phyloP scores from a whole-genome alignment of 345 rosid genomes.

The Cardamine resedifolia region DNA sequence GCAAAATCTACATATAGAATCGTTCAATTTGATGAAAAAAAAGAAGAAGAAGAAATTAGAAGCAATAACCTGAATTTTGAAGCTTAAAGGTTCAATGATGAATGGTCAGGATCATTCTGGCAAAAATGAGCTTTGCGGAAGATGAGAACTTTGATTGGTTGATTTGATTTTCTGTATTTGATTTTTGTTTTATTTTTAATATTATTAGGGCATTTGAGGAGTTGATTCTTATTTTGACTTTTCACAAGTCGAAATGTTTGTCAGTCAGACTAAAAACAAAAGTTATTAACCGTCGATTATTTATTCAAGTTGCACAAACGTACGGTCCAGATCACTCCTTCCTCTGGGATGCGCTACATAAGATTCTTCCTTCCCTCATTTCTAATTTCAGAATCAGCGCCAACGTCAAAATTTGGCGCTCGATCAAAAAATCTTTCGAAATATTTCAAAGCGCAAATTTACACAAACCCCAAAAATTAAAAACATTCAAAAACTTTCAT shows the following conservation, averaged over 20 bases:
- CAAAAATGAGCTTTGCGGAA: no score
- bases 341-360: neutral
- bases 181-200: no score
- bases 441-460: neutral
- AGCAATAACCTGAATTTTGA: no score
- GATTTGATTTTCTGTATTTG: no score
- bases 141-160: no score
- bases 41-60: no score
- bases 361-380: neutral
- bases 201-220: no score
- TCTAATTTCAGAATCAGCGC: constrained; percentile 9
- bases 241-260: neutral
- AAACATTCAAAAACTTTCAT: constrained; percentile 6
- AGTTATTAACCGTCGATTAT: neutral
- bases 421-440: constrained; percentile 21
- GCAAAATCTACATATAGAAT: no score
- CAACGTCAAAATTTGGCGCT: constrained; percentile 28
- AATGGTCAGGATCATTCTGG: no score
- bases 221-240: neutral
- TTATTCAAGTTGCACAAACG: neutral
- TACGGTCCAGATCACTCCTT: constrained; percentile 7
- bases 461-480: constrained; percentile 1
- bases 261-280: neutral
- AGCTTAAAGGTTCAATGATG: no score
- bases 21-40: no score